Conservation (phyloP, 139 green algal genomes). For the Astrephomene gubernaculifera region DNA sequence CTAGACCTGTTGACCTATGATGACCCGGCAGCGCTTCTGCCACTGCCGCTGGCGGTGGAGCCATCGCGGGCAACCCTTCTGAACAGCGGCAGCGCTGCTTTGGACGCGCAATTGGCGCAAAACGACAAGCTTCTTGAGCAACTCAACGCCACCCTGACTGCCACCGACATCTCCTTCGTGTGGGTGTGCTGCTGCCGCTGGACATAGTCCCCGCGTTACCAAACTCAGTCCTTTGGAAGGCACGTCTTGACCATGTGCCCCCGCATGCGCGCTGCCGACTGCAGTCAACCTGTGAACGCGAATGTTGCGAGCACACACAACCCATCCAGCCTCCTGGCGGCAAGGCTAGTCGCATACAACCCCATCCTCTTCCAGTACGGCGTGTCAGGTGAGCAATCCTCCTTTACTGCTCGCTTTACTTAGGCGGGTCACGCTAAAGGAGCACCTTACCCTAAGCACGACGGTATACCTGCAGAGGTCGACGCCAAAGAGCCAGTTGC, state of each 20-base stretch:
- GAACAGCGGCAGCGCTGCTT: not conserved
- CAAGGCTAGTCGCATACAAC: not conserved
- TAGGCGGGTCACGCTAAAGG: no score
- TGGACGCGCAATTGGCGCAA: not conserved
- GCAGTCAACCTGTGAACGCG: conserved; percentile 20
- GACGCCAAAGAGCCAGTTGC: not conserved
- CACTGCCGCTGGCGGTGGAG: not conserved
- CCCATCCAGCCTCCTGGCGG: not conserved
- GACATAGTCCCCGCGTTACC: no score
- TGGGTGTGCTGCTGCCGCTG: not conserved
- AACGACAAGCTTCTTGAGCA: not conserved
- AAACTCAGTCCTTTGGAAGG: no score
- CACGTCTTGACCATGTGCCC: no score
- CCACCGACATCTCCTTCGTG: conserved; percentile 23
- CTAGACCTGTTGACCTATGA: conserved; percentile 28
- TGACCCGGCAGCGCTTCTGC: conserved; percentile 20
- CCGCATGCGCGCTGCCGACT: not conserved
- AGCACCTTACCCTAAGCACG: not conserved
- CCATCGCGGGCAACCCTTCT: not conserved
- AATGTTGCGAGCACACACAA: not conserved
- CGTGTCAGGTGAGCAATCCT: conserved; percentile 3
- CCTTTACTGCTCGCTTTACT: no score
- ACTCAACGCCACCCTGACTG: not conserved
- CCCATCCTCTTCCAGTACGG: conserved; percentile 16
- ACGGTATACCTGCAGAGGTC: not conserved